Evolutionary conservation across 1,139 yeast species (phyloP).

Genomic region (Meyerozyma athensensis): DNA sequence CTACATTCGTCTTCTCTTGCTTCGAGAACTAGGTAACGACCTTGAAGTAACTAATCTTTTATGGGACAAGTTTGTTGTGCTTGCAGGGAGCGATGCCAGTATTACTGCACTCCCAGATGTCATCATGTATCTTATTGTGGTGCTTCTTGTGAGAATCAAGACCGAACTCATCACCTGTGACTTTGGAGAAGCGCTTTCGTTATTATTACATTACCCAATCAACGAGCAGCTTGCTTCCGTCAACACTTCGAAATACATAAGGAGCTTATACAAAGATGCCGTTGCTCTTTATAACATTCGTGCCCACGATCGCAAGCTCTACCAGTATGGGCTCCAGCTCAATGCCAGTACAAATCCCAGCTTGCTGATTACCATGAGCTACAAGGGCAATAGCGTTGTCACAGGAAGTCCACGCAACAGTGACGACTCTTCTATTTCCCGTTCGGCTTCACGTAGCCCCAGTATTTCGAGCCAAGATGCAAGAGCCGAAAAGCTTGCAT

Average conservation of each 20-base stretch:
- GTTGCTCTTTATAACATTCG: conserved; percentile 23
- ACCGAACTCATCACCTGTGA: conserved; percentile 48
- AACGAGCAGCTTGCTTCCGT: conserved; percentile 14
- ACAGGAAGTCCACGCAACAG: conserved; percentile 17
- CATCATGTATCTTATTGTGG: conserved; percentile 47
- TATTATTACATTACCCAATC: conserved; percentile 57
- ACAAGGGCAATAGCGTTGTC: conserved; percentile 5
- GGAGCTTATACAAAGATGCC: conserved; percentile 27
- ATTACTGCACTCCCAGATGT: conserved; percentile 31
- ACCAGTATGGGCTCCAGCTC: conserved; percentile 35
- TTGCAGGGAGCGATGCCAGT: conserved; percentile 18
- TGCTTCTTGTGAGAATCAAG: conserved; percentile 48
- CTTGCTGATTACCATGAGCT: conserved; percentile 31
- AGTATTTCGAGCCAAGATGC: conserved; percentile 9
- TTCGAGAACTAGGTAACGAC: conserved; percentile 54
- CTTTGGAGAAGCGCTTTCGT: conserved; percentile 56
- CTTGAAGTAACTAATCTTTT: conserved; percentile 38
- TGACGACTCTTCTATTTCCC: conserved; percentile 15
- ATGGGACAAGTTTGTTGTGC: conserved; percentile 56
- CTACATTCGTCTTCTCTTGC: conserved; percentile 53
- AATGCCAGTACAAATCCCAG: conserved; percentile 35
- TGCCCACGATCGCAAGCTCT: conserved; percentile 35
- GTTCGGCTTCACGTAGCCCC: conserved; percentile 10
- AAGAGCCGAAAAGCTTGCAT: conserved; percentile 33
- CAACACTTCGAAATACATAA: conserved; percentile 17